phyloP scores from a whole-genome alignment of 139 green algal species.

The Chlamydomonas schloesseri region DNA sequence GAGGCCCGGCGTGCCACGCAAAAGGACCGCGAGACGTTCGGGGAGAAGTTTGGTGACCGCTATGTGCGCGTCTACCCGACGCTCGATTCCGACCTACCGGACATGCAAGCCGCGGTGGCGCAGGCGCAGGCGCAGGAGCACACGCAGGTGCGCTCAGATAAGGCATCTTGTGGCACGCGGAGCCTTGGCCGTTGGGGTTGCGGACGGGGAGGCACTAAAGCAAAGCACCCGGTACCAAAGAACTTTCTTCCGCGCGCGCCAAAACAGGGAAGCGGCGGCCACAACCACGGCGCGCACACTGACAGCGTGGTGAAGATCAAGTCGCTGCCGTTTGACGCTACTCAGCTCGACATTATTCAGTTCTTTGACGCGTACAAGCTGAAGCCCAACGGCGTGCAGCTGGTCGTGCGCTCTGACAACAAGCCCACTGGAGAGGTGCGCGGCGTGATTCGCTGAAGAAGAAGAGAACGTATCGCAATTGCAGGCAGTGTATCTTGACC shows the following conservation, averaged over 20 bases:
- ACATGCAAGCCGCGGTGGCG: constrained; percentile 66
- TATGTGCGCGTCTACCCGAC: constrained; percentile 81
- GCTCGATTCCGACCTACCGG: constrained; percentile 68
- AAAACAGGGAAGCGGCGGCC: constrained; percentile 19
- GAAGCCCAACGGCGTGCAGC: constrained; percentile 76
- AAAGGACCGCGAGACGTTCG: constrained; percentile 84
- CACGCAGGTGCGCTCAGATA: constrained; percentile 19
- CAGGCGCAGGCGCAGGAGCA: constrained; percentile 55
- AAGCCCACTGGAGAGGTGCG: constrained; percentile 76
- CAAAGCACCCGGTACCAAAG: too few species aligned
- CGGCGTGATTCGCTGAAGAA: too few species aligned
- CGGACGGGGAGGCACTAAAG: too few species aligned
- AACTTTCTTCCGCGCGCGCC: too few species aligned
- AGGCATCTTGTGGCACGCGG: too few species aligned
- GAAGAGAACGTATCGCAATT: too few species aligned
- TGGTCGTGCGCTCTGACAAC: constrained; percentile 74
- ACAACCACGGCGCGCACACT: constrained; percentile 43
- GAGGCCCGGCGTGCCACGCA: constrained; percentile 70
- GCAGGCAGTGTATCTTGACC: too few species aligned
- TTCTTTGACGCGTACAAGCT: constrained; percentile 75
- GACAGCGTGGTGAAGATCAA: constrained; percentile 83
- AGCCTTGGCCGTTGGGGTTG: too few species aligned
- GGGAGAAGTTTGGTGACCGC: constrained; percentile 76
- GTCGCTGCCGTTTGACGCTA: constrained; percentile 76
- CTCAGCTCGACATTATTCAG: constrained; percentile 73